Evolutionary conservation across 148 eudicot species (phyloP), one percentile per base, ranked within the genome.

Genomic region (Polygonum maritimum): DNA sequence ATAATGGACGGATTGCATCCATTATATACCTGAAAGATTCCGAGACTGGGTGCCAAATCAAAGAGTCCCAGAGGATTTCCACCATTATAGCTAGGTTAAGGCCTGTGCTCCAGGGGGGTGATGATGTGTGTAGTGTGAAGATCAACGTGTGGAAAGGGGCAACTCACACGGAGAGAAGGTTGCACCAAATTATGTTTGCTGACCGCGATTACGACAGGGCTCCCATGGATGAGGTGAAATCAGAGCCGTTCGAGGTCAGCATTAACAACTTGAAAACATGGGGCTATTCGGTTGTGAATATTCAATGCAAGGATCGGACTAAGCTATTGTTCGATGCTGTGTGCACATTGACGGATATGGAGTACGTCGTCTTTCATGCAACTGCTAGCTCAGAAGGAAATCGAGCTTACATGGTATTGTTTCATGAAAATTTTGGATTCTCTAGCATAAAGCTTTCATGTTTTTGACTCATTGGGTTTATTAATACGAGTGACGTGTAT

Each of bases 131-230:
- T 33, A 89, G 91, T 48, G 97, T 97, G 0, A 90, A 83, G 80
- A 90, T 86, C 12, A 81, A 77, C 10, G 92, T 92, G 35, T 92
- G 96, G 1, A 79, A 86, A 85, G 86, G 79, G 10, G 86, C 79
- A 0, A 94, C 95, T 22, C 98, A 92, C 52, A 92, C 89, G 0
- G 98, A 94, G 81, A 82, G 98, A 63, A 86, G 98, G 77, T 86
- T 94, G 21, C 97, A 94, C 74, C 98, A 94, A 75, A 84, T 94
- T 89, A 92, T 94, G 98, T 89, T 86, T 85, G 93, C 85, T 16
- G 98, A 94, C 48, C 85, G 98, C 0, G 97, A 94, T 79, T 94
- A 92, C 62, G 98, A 91, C 52, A 77, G 90, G 41, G 86, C 79
- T 39, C 80, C 87, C 0, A 78, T 79, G 6, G 78, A 73, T 3